These are phyloP conservation scores for Rosa persica DNA, from an alignment of 306 rosid genomes.

Conservation along the genomic window DNA sequence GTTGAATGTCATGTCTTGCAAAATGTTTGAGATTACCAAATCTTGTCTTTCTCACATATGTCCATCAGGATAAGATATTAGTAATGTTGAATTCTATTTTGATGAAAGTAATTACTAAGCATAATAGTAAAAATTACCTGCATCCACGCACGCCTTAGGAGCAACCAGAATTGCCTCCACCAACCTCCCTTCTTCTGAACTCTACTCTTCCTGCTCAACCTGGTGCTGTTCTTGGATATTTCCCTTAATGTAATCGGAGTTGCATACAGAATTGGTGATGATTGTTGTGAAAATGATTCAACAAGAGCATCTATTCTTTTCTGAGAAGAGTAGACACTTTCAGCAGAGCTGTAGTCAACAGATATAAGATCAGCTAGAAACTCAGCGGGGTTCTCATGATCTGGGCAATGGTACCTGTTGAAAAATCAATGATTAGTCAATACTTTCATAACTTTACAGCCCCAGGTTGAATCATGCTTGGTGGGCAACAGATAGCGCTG, in stretches of 20 bases:
- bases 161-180: constrained; percentile 93
- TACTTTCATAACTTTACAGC: constrained; percentile 23
- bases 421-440: constrained; percentile 27
- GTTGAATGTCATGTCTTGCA: background rate
- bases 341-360: constrained; percentile 83
- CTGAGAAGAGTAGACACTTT: constrained; percentile 70
- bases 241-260: constrained; percentile 60
- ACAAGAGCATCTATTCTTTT: constrained; percentile 79
- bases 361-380: constrained; percentile 97
- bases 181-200: constrained; percentile 65
- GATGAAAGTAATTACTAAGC: constrained; percentile 1
- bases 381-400: constrained; percentile 88
- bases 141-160: constrained; percentile 94
- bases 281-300: constrained; percentile 67
- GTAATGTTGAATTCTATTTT: background rate
- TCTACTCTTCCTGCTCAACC: constrained; percentile 40
- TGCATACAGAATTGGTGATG: constrained; percentile 62
- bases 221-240: constrained; percentile 35
- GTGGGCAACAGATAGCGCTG: background rate
- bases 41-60: background rate
- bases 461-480: background rate
- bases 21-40: background rate
- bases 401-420: constrained; percentile 82
- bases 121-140: constrained; percentile 50
- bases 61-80: background rate